Evolutionary conservation across 441 rosid genomes (phyloP).

Genomic region (Erodium moschatum): DNA sequence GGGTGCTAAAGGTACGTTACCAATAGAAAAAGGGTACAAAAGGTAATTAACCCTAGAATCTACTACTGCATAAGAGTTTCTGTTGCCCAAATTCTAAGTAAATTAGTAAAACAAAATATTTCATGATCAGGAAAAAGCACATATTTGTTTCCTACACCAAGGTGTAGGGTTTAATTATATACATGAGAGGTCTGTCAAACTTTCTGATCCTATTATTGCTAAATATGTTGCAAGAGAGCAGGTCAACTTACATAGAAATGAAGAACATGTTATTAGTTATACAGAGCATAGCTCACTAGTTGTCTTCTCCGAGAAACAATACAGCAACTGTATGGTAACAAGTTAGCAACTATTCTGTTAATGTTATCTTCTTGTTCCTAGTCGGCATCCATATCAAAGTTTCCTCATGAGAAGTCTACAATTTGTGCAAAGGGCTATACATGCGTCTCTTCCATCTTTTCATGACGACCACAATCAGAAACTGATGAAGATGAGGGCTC

Average conservation of each 20-base stretch:
- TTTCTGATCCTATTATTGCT: background rate
- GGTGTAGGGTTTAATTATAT: too few species aligned
- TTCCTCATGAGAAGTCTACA: too few species aligned
- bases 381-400: background rate
- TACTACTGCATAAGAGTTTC: too few species aligned
- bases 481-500: constrained; percentile 24
- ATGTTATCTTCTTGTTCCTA: background rate
- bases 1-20: too few species aligned
- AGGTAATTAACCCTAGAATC: too few species aligned
- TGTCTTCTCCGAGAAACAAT: background rate
- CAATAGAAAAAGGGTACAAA: too few species aligned
- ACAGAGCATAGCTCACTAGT: background rate
- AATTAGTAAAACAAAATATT: too few species aligned
- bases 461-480: constrained; percentile 12
- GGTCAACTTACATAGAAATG: background rate
- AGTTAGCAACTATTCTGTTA: too few species aligned
- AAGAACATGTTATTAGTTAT: background rate
- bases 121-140: too few species aligned
- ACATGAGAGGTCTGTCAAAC: constrained; percentile 6
- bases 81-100: too few species aligned
- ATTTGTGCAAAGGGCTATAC: background rate
- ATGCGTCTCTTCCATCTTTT: constrained; percentile 16
- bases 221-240: too few species aligned
- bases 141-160: too few species aligned
- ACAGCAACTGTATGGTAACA: background rate